Evolutionary conservation across 257 asterid species (phyloP).

Genomic region (Echites panduratus): DNA sequence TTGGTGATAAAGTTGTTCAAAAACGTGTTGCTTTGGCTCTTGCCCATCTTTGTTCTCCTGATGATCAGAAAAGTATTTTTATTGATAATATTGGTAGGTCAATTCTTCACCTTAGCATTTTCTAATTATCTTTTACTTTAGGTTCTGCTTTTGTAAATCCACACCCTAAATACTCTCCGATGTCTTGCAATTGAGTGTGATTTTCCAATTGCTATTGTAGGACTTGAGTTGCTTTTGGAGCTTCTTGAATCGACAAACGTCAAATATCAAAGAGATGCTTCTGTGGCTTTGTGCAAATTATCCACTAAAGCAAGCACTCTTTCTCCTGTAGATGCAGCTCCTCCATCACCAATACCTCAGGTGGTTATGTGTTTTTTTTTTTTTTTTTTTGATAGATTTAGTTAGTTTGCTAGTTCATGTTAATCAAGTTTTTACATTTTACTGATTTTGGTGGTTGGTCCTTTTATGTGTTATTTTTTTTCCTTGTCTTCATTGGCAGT

Average conservation of each 20-base stretch:
- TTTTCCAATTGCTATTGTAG: slow-evolving; percentile 32
- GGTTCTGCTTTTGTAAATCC: neutral
- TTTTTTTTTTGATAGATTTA: neutral
- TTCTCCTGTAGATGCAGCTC: slow-evolving; percentile 91
- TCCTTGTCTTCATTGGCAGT: neutral
- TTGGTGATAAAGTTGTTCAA: slow-evolving; percentile 65
- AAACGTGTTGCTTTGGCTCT: slow-evolving; percentile 89
- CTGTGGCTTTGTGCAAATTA: slow-evolving; percentile 75
- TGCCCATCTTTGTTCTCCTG: slow-evolving; percentile 90
- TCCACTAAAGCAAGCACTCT: slow-evolving; percentile 75
- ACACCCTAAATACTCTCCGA: neutral
- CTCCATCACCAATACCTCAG: slow-evolving; percentile 95
- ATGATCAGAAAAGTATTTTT: slow-evolving; percentile 75
- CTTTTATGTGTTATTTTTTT: neutral
- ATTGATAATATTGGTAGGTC: slow-evolving; percentile 67
- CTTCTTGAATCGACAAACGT: slow-evolving; percentile 60
- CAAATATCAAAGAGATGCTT: slow-evolving; percentile 69
- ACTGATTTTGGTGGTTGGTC: neutral
- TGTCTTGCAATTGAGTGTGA: neutral
- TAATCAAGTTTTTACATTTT: neutral
- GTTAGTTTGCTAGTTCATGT: neutral
- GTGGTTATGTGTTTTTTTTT: slow-evolving; percentile 25
- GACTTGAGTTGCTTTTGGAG: slow-evolving; percentile 77
- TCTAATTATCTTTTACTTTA: neutral
- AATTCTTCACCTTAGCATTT: slow-evolving; percentile 9